A percentile compares a stretch with the other conserved stretches of the same genome.
Evolutionary conservation across 2,329 filamentous ascomycete species (phyloP).

Genomic region (Apiospora rasikravindrae): DNA sequence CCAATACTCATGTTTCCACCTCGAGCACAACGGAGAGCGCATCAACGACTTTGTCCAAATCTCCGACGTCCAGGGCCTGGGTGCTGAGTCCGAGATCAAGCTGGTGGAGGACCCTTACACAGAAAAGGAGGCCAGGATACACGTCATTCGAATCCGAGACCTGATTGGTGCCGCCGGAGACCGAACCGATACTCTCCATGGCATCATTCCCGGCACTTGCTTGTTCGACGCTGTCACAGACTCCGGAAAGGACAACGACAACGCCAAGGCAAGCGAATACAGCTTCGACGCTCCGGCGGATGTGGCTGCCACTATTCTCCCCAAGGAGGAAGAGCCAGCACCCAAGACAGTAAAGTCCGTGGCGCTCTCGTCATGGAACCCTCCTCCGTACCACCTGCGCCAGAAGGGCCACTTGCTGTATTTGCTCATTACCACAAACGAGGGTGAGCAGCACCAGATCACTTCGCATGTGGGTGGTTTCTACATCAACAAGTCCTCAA

Average conservation of each 20-base stretch:
- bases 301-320: slow-evolving; percentile 70
- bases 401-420: slow-evolving; percentile 94
- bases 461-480: slow-evolving; percentile 94
- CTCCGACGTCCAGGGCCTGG: slow-evolving; percentile 83
- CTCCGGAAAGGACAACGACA: slow-evolving; percentile 44
- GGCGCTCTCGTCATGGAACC: slow-evolving; percentile 92
- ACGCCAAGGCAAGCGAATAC: slow-evolving; percentile 59
- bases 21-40: slow-evolving; percentile 85
- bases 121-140: slow-evolving; percentile 96
- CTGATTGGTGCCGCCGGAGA: slow-evolving; percentile 91
- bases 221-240: slow-evolving; percentile 80
- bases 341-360: slow-evolving; percentile 93
- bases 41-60: slow-evolving; percentile 96
- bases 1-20: slow-evolving; percentile 98
- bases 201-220: slow-evolving; percentile 82
- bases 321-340: slow-evolving; percentile 66
- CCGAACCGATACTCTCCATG: slow-evolving; percentile 84
- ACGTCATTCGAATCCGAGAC: slow-evolving; percentile 88
- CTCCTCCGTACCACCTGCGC: slow-evolving; percentile 87
- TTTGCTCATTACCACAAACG: slow-evolving; percentile 84
- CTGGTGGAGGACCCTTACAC: slow-evolving; percentile 96
- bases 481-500: slow-evolving; percentile 96
- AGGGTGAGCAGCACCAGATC: slow-evolving; percentile 93
- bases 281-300: slow-evolving; percentile 74
- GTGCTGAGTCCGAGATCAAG: slow-evolving; percentile 76